These are phyloP conservation scores for Trifolium dubium DNA, from an alignment of 306 rosid species.

Conservation along the genomic window DNA sequence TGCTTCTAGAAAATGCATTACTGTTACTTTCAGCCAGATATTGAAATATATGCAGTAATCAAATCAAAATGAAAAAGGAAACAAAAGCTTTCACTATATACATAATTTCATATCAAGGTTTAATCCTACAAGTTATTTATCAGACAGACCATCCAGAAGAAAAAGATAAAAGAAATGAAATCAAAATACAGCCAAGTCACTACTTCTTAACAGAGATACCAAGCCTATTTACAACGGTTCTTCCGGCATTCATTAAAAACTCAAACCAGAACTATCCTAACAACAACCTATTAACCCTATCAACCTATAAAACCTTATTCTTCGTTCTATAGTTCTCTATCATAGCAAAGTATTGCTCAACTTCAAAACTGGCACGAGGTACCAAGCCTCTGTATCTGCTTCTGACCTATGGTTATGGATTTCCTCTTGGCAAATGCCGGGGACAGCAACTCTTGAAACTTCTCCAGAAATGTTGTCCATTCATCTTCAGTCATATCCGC, in stretches of 20 bases:
- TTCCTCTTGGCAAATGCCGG: constrained; percentile 85
- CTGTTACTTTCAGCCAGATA: constrained; percentile 2
- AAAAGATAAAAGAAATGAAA: constrained; percentile 35
- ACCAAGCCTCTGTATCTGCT: constrained; percentile 96
- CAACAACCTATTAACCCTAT: constrained; percentile 49
- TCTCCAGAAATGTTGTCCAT: constrained; percentile 78
- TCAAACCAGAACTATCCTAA: constrained; percentile 52
- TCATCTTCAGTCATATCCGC: constrained; percentile 81
- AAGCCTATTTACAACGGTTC: constrained; percentile 71
- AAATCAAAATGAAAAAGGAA: constrained; percentile 1
- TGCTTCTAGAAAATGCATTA: neutral
- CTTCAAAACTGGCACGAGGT: constrained; percentile 99
- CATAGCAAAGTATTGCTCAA: constrained; percentile 49
- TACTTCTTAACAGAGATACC: constrained; percentile 54
- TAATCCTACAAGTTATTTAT: constrained; percentile 81
- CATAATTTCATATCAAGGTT: constrained; percentile 50
- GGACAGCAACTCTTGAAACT: constrained; percentile 74
- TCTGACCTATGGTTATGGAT: constrained; percentile 71
- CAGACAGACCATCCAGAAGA: constrained; percentile 53
- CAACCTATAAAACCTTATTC: constrained; percentile 55
- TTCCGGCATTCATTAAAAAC: constrained; percentile 50
- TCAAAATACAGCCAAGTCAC: constrained; percentile 61
- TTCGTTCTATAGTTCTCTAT: constrained; percentile 49
- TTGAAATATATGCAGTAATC: neutral
- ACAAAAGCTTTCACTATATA: constrained; percentile 48